These are phyloP conservation scores for Funneliformis caledonium DNA, from an alignment of 371 early-diverging fungal genomes.

Conservation along the genomic window DNA sequence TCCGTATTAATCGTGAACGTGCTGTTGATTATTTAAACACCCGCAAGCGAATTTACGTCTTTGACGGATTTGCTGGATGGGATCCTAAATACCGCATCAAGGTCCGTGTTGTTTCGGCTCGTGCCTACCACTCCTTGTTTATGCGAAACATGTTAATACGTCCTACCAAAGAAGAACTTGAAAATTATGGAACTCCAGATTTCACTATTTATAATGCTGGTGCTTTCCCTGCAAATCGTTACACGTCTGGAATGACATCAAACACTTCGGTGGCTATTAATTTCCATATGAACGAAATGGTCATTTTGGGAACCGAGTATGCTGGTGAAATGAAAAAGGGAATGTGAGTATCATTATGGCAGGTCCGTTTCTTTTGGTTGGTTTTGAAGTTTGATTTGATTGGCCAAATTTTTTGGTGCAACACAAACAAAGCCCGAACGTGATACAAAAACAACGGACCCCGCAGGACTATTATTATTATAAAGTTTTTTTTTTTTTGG, in stretches of 20 bases:
- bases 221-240: slow-evolving; percentile 94
- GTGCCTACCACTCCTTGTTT: slow-evolving; percentile 95
- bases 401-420: no score
- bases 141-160: slow-evolving; percentile 98
- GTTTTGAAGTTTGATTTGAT: no score
- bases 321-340: slow-evolving; percentile 99
- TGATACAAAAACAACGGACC: neutral
- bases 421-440: no score
- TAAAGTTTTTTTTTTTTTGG: no score
- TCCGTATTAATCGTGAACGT: slow-evolving; percentile 93
- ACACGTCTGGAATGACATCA: slow-evolving; percentile 96
- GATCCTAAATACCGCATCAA: slow-evolving; percentile 96
- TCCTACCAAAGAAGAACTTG: slow-evolving; percentile 89
- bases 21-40: slow-evolving; percentile 96
- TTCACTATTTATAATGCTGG: slow-evolving; percentile 97
- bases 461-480: neutral
- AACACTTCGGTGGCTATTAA: slow-evolving; percentile 90
- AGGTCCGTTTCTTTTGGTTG: neutral
- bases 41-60: slow-evolving; percentile 88
- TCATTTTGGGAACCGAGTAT: slow-evolving; percentile 96
- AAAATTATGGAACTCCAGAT: slow-evolving; percentile 89
- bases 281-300: slow-evolving; percentile 80
- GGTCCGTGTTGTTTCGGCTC: slow-evolving; percentile 91
- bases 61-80: slow-evolving; percentile 95
- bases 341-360: slow-evolving; percentile 43